Conservation (phyloP, 139 green algal genomes). For the Tetraselmis striata region DNA sequence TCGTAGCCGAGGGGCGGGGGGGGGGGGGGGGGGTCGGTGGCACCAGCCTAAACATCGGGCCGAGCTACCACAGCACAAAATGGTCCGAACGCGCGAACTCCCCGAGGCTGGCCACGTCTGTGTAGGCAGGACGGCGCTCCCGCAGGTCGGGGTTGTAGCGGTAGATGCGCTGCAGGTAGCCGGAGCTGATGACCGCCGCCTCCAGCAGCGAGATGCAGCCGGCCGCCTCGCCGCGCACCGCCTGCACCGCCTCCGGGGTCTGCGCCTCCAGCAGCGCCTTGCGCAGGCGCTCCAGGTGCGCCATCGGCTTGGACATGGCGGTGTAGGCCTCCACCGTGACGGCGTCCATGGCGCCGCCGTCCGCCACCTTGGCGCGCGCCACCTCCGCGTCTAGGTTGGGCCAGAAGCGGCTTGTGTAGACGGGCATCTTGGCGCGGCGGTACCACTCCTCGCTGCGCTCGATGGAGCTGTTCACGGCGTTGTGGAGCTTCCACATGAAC, state of each 20-base stretch:
- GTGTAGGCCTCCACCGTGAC: neutral
- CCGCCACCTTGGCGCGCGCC: neutral
- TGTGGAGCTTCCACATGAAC: constrained; percentile 13
- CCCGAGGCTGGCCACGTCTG: neutral
- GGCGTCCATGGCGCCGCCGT: neutral
- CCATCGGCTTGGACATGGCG: neutral
- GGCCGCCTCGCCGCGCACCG: neutral
- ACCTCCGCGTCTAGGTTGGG: constrained; percentile 4
- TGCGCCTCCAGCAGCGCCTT: neutral
- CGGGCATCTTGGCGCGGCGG: neutral
- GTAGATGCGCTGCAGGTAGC: neutral
- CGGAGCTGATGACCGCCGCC: neutral
- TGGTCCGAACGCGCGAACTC: neutral
- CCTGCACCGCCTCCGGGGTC: neutral
- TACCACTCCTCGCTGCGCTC: constrained; percentile 9
- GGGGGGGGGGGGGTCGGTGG: too few species aligned
- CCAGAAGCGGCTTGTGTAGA: constrained; percentile 8
- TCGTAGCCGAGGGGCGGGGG: too few species aligned
- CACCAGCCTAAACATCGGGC: too few species aligned
- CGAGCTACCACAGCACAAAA: neutral
- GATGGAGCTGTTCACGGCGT: constrained; percentile 3
- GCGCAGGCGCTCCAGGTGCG: neutral
- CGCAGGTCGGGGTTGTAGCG: neutral
- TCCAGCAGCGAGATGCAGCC: neutral
- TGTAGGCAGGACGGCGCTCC: neutral